Base-by-base conservation (phyloP, 371 early-diverging fungal genomes). In the Apophysomyces trapeziformis region DNA sequence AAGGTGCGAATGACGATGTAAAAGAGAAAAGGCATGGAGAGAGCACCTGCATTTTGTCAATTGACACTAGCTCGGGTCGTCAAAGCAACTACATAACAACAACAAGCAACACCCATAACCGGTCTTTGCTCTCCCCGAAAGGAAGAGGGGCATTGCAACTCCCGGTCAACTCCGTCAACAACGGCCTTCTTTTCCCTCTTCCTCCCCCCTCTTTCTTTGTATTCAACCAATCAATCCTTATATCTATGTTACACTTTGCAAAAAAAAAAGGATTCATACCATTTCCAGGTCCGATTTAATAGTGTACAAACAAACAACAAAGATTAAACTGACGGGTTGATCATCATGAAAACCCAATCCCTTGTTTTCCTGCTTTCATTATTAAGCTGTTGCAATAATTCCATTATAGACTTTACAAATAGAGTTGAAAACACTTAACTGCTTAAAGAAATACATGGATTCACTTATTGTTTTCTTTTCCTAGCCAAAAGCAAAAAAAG, bases 11-110 rank as follows among this genome's bases (percentile, higher is more conserved):
- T 7, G 18, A 47, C 14, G 43, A 13, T 47, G 47, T 7, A 47
- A 18, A 13, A n/a, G 47, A 16, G 7, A 16, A 18, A 21, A 50
- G 21, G 21, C 16, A 50, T 26, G 26, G 26, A 7, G 54, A 21
- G 21, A 26, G 54, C 21, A 50, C 54, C 54, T 50, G 54, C 54
- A 50, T 50, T 50, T 50, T 50, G 54, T 50, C 54, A 50, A 50
- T 50, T 50, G 54, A 16, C 32, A 3, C 7, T 50, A 21, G 2
- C 2, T 50, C 21, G 54, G 54, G 21, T 26, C 54, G 54, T 50
- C 54, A 16, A 50, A 13, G 54, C 21, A 45, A 45, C 46, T n/a
- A 6, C 21, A 50, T 21, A n/a, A 50, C 54, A 50, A 4, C 47
- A 47, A 47, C 47, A 47, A 47, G 5, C 41, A 50, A 50, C 54